Evolutionary conservation across 176 grass and related monocot genomes (phyloP), one percentile per base, ranked within the genome.

Genomic region (Alloteropsis semialata): DNA sequence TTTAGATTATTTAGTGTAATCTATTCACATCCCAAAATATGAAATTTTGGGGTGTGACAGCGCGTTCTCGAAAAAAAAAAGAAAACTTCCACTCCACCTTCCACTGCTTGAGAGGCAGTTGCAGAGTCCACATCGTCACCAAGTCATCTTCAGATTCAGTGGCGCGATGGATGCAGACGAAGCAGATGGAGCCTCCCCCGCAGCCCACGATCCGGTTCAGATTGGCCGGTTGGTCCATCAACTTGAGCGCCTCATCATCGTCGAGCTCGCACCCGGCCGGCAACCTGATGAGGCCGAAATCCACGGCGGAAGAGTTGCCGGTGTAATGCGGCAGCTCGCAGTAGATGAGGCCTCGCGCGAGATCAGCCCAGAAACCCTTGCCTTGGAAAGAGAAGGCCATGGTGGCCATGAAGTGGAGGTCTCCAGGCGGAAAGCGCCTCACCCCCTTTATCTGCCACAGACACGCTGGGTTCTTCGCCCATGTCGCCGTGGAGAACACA

Each of bases 361-460:
- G 78, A 42, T 81, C 78, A 5, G 2, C 22, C 65, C 49, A 81
- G 36, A 81, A 42, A 30, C n/a, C 78, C 53, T 81, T 21, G 34
- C 65, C 50, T 7, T 44, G 27, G 5, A 0, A 69, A 1, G 65
- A 42, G 49, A 81, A 81, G 1, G 6, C 5, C 24, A 42, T 8
- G 46, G 54, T 32, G 6, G 33, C 32, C 2, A 6, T 18, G 62
- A 65, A 65, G n/a, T n/a, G 19, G 19, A 21, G 21, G 21, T 8
- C 0, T 0, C 5, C 50, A 18, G 0, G 18, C 50, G 13, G 5
- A 7, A 55, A n/a, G 8, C 34, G 5, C 34, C 34, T n/a, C n/a
- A n/a, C 34, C 34, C 5, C 5, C 34, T 36, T 36, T 2, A 36
- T 36, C 34, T 36, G 34, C 34, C 34, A 36, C 34, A 36, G 34